A percentile compares a stretch with the other conserved stretches of the same genome.
These are phyloP conservation scores for Ceratocystis harringtonii DNA, from an alignment of 2,329 filamentous ascomycete genomes.

Conservation along the genomic window DNA sequence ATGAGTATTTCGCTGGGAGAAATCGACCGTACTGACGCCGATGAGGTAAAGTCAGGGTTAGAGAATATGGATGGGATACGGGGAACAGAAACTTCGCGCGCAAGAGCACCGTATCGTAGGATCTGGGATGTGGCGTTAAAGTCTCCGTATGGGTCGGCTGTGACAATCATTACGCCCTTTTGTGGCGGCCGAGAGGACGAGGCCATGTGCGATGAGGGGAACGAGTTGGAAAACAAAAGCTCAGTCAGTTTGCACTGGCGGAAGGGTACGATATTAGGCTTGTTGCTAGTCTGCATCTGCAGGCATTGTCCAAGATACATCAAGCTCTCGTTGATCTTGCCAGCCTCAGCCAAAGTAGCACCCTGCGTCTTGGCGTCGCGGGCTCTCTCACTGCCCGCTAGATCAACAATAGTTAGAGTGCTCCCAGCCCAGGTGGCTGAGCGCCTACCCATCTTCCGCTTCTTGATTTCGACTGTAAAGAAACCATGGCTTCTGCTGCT, in stretches of 20 bases:
- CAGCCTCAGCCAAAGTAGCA: constrained; percentile 81
- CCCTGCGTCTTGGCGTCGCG: constrained; percentile 89
- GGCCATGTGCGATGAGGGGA: constrained; percentile 39
- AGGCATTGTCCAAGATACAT: constrained; percentile 98
- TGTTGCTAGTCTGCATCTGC: constrained; percentile 80
- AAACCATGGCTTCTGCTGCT: constrained; percentile 91
- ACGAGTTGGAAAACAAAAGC: constrained; percentile 77
- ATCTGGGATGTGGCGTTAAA: constrained; percentile 97
- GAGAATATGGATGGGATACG: constrained; percentile 65
- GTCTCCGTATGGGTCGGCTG: constrained; percentile 80
- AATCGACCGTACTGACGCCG: constrained; percentile 5
- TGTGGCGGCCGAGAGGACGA: constrained; percentile 50
- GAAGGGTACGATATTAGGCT: constrained; percentile 63
- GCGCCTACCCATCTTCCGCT: constrained; percentile 35
- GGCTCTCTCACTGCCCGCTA: constrained; percentile 86
- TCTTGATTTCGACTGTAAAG: constrained; percentile 91
- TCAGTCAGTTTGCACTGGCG: constrained; percentile 77
- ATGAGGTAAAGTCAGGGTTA: neutral
- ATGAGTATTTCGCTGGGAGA: constrained; percentile 3
- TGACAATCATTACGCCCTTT: constrained; percentile 89
- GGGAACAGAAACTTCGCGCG: constrained; percentile 81
- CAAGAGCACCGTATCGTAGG: constrained; percentile 80
- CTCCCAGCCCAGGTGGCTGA: constrained; percentile 54
- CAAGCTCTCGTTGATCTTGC: constrained; percentile 94
- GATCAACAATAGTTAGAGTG: constrained; percentile 73